A percentile compares a stretch with the other conserved stretches of the same genome.
These are phyloP conservation scores for Teratosphaeria viscida DNA, from an alignment of 2,329 filamentous ascomycete genomes.

Conservation along the genomic window DNA sequence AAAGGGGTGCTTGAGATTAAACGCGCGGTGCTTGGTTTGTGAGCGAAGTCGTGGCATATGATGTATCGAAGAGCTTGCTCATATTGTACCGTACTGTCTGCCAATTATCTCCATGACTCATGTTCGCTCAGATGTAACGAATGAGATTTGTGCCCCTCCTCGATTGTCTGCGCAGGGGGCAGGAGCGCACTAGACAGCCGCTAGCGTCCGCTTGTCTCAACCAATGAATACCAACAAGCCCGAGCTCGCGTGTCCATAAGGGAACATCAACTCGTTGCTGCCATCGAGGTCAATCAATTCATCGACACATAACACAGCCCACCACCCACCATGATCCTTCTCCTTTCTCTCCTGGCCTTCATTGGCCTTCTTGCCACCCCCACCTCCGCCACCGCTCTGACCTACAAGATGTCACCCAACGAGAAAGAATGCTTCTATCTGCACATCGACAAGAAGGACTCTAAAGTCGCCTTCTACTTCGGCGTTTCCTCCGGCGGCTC, in stretches of 20 bases:
- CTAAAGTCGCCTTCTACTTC: slow-evolving; percentile 98
- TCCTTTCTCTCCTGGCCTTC: slow-evolving; percentile 19
- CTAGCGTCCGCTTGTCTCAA: not conserved
- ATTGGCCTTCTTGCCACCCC: slow-evolving; percentile 59
- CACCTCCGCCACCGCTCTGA: slow-evolving; percentile 79
- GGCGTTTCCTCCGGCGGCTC: slow-evolving; percentile 98
- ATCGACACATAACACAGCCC: not conserved
- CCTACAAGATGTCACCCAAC: slow-evolving; percentile 80
- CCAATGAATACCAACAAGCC: not conserved
- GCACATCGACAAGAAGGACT: slow-evolving; percentile 61
- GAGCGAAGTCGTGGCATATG: not conserved
- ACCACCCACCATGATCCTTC: slow-evolving; percentile 15
- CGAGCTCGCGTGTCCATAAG: not conserved
- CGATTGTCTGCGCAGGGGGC: not conserved
- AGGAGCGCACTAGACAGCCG: not conserved
- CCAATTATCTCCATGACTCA: not conserved
- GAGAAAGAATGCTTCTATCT: slow-evolving; percentile 96
- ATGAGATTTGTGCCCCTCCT: not conserved
- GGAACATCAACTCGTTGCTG: not conserved
- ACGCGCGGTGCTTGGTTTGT: not conserved
- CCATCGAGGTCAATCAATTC: not conserved
- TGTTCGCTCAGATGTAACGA: not conserved
- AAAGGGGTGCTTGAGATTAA: slow-evolving; percentile 9
- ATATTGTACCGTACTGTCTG: not conserved
- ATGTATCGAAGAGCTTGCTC: not conserved